These are phyloP conservation scores for Colletotrichum costaricense DNA, from an alignment of 2,329 filamentous ascomycete genomes.

Conservation along the genomic window DNA sequence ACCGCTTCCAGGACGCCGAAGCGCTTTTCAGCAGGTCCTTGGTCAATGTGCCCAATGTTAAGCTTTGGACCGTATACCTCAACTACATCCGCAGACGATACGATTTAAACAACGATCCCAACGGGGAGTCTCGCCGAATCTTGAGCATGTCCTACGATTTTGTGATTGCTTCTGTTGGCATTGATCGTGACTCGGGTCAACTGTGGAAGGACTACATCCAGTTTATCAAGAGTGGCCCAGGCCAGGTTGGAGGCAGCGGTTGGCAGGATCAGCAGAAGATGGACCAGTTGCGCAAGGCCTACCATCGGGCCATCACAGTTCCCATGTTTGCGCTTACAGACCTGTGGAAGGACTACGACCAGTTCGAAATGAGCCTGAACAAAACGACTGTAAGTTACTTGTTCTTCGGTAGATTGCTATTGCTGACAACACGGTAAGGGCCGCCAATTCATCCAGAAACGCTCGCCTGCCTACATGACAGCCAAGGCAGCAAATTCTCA, in stretches of 20 bases:
- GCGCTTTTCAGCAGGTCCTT: constrained; percentile 86
- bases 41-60: constrained; percentile 81
- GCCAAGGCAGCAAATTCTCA: constrained; percentile 91
- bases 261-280: constrained; percentile 99
- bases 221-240: constrained; percentile 90
- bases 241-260: constrained; percentile 82
- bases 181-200: constrained; percentile 88
- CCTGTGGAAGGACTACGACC: constrained; percentile 97
- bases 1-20: constrained; percentile 85
- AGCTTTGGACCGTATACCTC: constrained; percentile 92
- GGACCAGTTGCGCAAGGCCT: constrained; percentile 91
- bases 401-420: neutral
- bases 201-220: constrained; percentile 97
- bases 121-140: constrained; percentile 79
- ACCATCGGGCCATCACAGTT: constrained; percentile 88
- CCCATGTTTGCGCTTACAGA: constrained; percentile 86
- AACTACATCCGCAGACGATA: constrained; percentile 95
- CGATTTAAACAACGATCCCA: constrained; percentile 82
- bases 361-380: constrained; percentile 94
- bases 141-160: constrained; percentile 93
- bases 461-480: constrained; percentile 94
- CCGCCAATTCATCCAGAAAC: constrained; percentile 93
- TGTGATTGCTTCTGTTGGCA: constrained; percentile 87
- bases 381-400: constrained; percentile 79
- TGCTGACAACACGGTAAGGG: constrained; percentile 69